phyloP scores from a whole-genome alignment of 768 basidiomycete genomes.

The Lyophyllum shimeji region DNA sequence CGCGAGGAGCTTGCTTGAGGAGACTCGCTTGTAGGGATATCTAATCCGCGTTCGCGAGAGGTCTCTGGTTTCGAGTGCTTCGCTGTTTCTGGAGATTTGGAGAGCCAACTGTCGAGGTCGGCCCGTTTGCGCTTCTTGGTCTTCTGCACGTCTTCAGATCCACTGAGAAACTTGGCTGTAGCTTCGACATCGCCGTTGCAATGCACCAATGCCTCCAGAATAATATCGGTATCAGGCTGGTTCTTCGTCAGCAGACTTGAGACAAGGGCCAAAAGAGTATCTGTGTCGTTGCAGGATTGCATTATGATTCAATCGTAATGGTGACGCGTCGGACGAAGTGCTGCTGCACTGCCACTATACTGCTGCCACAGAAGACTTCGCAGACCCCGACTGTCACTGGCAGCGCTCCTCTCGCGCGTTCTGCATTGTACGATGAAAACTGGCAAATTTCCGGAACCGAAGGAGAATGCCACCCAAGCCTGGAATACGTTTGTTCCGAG shows the following conservation, averaged over 20 bases:
- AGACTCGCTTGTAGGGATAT: neutral
- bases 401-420: too few relatives aligned
- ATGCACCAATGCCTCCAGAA: constrained; percentile 60
- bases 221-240: constrained; percentile 33
- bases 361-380: too few relatives aligned
- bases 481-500: neutral
- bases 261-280: constrained; percentile 67
- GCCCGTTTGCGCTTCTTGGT: constrained; percentile 53
- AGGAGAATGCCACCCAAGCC: too few relatives aligned
- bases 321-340: too few relatives aligned
- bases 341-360: too few relatives aligned
- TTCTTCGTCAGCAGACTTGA: constrained; percentile 48
- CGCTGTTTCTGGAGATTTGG: constrained; percentile 10
- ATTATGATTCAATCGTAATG: neutral
- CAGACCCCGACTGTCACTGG: too few relatives aligned
- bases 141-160: constrained; percentile 22
- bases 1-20: constrained; percentile 7
- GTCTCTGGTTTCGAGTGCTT: neutral
- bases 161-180: constrained; percentile 43
- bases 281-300: constrained; percentile 48
- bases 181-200: constrained; percentile 55
- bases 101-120: constrained; percentile 59
- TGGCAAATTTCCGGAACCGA: too few relatives aligned
- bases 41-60: neutral
- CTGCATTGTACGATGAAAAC: too few relatives aligned